phyloP scores from a whole-genome alignment of 331 rosid genomes.

The Telfairia occidentalis region DNA sequence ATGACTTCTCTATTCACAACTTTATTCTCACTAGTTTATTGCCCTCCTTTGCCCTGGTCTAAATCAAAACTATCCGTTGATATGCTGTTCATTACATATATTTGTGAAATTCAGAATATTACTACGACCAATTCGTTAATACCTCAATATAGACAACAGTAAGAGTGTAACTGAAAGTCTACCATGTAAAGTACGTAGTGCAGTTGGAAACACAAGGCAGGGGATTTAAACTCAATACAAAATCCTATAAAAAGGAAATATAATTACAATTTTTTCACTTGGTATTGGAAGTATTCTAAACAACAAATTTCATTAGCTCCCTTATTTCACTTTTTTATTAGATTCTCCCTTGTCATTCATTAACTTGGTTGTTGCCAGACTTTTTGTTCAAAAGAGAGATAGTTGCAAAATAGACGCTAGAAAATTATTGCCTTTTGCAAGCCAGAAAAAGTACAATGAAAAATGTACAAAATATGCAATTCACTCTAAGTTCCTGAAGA shows the following conservation, averaged over 20 bases:
- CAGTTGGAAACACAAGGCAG: not conserved
- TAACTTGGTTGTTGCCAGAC: not conserved
- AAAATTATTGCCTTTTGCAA: not conserved
- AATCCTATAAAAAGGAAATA: no score
- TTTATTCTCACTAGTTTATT: not conserved
- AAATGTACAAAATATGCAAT: not conserved
- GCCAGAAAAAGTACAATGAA: not conserved
- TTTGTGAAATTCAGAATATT: not conserved
- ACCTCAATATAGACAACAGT: not conserved
- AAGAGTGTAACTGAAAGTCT: no score
- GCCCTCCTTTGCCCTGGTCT: not conserved
- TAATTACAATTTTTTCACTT: no score
- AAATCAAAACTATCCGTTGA: not conserved
- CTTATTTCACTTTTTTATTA: not conserved
- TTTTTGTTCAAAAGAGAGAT: not conserved
- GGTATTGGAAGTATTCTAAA: not conserved
- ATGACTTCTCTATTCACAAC: not conserved
- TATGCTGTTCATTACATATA: not conserved
- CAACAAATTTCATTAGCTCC: not conserved
- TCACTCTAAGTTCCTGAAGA: not conserved
- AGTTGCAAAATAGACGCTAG: not conserved
- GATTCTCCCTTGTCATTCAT: not conserved
- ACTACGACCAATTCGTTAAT: not conserved
- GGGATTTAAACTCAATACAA: no score
- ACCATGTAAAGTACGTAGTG: not conserved